A percentile compares a stretch with the other conserved stretches of the same genome.
These are phyloP conservation scores for Ilex aquifolium DNA, from an alignment of 257 asterid species.

Conservation along the genomic window DNA sequence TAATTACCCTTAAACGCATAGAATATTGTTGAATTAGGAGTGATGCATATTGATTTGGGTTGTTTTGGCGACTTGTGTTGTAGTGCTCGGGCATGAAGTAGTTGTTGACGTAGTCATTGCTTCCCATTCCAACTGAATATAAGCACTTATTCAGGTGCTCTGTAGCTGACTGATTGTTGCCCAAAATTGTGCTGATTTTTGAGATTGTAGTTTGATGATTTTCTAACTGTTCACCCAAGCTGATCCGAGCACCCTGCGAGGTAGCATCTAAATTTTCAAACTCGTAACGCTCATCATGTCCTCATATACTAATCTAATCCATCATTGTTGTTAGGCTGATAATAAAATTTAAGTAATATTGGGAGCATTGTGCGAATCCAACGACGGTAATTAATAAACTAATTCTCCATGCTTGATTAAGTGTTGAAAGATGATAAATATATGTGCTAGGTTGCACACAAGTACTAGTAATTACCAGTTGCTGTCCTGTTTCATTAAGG, in stretches of 20 bases:
- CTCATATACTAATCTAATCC: too few species aligned
- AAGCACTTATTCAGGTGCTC: slow-evolving; percentile 40
- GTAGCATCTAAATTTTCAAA: too few species aligned
- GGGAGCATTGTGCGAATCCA: too few species aligned
- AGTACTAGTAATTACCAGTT: too few species aligned
- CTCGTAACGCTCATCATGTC: too few species aligned
- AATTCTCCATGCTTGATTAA: too few species aligned
- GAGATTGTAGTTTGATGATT: slow-evolving; percentile 9
- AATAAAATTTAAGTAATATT: too few species aligned
- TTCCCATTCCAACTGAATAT: slow-evolving; percentile 45
- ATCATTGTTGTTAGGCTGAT: too few species aligned
- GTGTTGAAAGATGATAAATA: too few species aligned
- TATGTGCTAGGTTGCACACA: too few species aligned
- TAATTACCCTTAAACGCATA: slow-evolving; percentile 33
- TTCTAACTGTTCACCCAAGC: slow-evolving; percentile 3
- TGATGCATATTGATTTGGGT: slow-evolving; percentile 46
- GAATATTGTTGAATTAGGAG: slow-evolving; percentile 44
- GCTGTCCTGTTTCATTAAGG: too few species aligned
- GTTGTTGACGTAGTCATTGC: slow-evolving; percentile 62
- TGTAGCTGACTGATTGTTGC: slow-evolving; percentile 43
- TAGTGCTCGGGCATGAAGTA: slow-evolving; percentile 48
- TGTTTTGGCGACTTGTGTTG: slow-evolving; percentile 26
- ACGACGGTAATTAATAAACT: too few species aligned
- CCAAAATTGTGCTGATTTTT: slow-evolving; percentile 30
- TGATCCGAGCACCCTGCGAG: neutral